These are phyloP conservation scores for Edaphochlamys debaryana DNA, from an alignment of 139 green algal genomes.

Conservation along the genomic window DNA sequence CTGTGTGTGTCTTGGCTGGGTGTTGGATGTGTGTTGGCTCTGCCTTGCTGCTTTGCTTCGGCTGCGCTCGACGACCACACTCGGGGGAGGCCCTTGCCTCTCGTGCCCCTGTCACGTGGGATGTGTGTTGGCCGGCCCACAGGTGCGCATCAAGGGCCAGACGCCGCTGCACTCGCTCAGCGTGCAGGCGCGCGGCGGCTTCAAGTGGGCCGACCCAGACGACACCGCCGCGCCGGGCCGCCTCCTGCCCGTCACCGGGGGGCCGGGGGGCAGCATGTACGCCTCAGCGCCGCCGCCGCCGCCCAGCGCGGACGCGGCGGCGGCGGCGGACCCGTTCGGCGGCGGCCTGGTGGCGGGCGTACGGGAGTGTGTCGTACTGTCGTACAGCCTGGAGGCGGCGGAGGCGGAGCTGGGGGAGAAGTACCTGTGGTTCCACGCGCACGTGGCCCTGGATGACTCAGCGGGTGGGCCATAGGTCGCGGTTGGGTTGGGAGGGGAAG, in stretches of 20 bases:
- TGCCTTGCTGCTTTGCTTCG: too few species aligned
- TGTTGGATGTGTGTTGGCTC: too few species aligned
- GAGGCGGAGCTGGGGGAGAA: constrained; percentile 6
- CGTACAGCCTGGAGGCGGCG: constrained; percentile 17
- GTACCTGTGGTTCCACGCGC: constrained; percentile 30
- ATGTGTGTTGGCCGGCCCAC: not conserved
- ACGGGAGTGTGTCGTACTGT: constrained; percentile 42
- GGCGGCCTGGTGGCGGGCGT: not conserved
- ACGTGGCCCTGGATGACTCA: constrained; percentile 49
- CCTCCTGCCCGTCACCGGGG: not conserved
- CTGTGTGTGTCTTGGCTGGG: too few species aligned
- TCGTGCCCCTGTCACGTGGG: too few species aligned
- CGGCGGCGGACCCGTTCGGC: not conserved
- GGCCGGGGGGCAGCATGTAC: not conserved
- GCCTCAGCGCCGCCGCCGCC: not conserved
- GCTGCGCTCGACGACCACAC: too few species aligned
- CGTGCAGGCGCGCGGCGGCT: constrained; percentile 17
- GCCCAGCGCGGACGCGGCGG: too few species aligned
- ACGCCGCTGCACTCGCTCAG: not conserved
- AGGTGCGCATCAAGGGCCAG: constrained; percentile 26
- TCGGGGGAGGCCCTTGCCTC: too few species aligned
- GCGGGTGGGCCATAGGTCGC: constrained; percentile 36
- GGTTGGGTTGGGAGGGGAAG: too few species aligned
- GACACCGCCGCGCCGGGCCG: not conserved
- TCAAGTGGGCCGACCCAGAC: constrained; percentile 25